Base-by-base conservation (phyloP, 768 basidiomycete species). In the Cubamyces sp. region DNA sequence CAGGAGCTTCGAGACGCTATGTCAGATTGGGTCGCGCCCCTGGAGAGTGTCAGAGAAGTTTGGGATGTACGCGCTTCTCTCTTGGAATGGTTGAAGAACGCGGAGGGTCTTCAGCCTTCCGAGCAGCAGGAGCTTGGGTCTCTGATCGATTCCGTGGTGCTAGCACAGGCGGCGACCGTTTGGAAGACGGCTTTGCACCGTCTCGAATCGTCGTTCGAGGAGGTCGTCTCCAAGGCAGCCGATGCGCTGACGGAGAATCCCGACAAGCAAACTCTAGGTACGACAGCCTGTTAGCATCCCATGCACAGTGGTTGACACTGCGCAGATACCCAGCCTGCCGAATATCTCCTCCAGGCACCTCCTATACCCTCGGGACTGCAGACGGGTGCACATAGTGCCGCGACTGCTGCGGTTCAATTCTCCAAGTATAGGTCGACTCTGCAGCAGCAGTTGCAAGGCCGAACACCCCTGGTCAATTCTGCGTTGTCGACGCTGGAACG, bases 11-110 rank as follows among this genome's bases (percentile, higher is more conserved):
- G 77, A 45, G 71, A 66, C 19, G 77, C 84, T 8, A 74, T 84
- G 15, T 72, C 77, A 6, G 74, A 74, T 51, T 92, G 89, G 90
- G 76, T 94, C 55, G 64, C 76, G 9, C 79, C 81, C 6, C 74
- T 94, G 19, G 75, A 81, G n/a, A 82, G 70, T 21, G 82, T 89
- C 34, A 81, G 80, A 43, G 88, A 88, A 42, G 82, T 92, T 8
- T 94, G 92, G 92, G 81, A 78, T 37, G 72, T 92, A n/a, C 80
- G 90, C 47, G 73, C 74, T 25, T 84, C 79, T 42, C 75, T 82
- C 46, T 75, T 76, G 59, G 80, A 75, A 48, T 85, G 81, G 80
- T 71, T 86, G 26, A 55, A 57, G 2, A 64, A 67, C 15, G 73
- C 72, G 12, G 79, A 80, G 16, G 72, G 72, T n/a, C 75, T 92